Base-by-base conservation (phyloP, 1,139 yeast genomes). In the Arxiozyma telluris region DNA sequence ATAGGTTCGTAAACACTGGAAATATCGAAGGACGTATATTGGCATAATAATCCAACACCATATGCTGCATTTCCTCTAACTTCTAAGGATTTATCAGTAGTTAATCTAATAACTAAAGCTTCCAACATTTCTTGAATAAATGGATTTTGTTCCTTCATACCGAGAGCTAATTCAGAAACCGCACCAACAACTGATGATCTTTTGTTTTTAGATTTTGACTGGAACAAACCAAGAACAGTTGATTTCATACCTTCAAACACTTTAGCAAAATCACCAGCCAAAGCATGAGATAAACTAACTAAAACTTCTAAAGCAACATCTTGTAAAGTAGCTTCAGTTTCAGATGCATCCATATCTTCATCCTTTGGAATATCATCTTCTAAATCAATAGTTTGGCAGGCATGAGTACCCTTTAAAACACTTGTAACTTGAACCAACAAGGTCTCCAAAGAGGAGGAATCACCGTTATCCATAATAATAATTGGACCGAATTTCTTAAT, bases 31-130 rank as follows among this genome's bases (percentile, higher is more conserved):
- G 76, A 66, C 54, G 88, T 77, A 72, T 75, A 71, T 72, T 82
- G 84, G 59, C 90, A 76, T 57, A 90, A 73, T 59, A 90, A 74
- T 61, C 98, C 99, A 61, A 88, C 81, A 76, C 98, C 98, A 68
- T 89, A 93, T 20, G 98, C 97, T 54, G 98, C 94, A 65, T 90
- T 88, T 63, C 96, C 93, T 73, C 93, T 85, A 55, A 90, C 98
- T 68, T 90, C 96, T 61, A 87, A 77, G 30, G 94, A 85, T 64
- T 83, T 80, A 71, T 93, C 98, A 60, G 79, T 77, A 57, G 84
- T 76, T 59, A 93, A 77, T 63, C 87, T 83, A 57, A 80, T 79
- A 54, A 80, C 76, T 66, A 93, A 83, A 27, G 84, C 76, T 67
- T 83, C 81, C 64, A 90, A 74, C 64, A 93, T 76, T 62, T 86